Base-by-base conservation (phyloP, 73 alveolate genomes). In the Paraurostyla sp. region DNA sequence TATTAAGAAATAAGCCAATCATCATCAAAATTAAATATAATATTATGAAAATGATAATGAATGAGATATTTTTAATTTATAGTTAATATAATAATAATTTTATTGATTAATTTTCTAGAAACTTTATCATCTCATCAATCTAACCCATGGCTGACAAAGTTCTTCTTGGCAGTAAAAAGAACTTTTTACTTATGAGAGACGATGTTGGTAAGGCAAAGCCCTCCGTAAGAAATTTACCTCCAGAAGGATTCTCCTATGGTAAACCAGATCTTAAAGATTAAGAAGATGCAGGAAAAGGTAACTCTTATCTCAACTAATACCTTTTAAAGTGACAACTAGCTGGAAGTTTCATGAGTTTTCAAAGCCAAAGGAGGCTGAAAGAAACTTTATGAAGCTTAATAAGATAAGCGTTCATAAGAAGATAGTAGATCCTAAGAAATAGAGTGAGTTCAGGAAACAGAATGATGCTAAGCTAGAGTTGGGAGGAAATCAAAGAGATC, bases 151-250 rank as follows among this genome's bases (percentile, higher is more conserved):
- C n/a, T n/a, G 80, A 41, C 20, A 69, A 76, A 54, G 32, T 81
- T 13, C 88, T 91, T 43, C 56, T n/a, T n/a, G n/a, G n/a, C n/a
- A n/a, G 18, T 46, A 59, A 80, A 45, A 41, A 75, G 50, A 95
- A 95, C 46, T 92, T 87, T 22, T 71, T 93, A 25, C 89, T 95
- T 23, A 90, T 91, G 60, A 94, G 86, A 59, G 98, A 95, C 90
- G 96, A 91, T 59, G 94, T 95, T 35, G 98, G 98, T 18, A 90
- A 88, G 63, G 41, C 96, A 48, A 95, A 95, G 90, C 97, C 97
- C 0, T 49, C 92, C n/a, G 56, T 95, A 11, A 56, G 80, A 52
- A 71, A 90, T 27, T 94, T 95, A 43, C 98, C 98, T 30, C 83
- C 76, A n/a, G 92, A 83, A 0, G 94, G 81, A 2, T 93, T 80